Percentiles rank a stretch among this genome's conserved stretches.
Evolutionary conservation across 495 filamentous ascomycete genomes (phyloP).

Genomic region (Tuber brumale): DNA sequence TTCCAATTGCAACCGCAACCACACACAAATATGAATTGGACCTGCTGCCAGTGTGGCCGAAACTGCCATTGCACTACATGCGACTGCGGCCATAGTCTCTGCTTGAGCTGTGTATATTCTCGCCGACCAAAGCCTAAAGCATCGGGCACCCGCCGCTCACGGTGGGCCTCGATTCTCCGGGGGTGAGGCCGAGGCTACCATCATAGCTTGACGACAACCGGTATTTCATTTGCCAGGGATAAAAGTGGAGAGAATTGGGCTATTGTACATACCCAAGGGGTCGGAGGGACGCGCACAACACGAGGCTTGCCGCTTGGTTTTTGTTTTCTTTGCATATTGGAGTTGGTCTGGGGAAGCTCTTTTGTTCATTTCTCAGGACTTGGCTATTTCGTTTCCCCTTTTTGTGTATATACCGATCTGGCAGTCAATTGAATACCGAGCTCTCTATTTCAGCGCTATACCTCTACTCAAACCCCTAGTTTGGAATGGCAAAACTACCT

Average conservation of each 20-base stretch:
- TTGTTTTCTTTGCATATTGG: constrained; percentile 29
- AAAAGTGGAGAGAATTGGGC: not conserved
- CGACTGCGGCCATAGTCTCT: constrained; percentile 37
- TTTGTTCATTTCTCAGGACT: not conserved
- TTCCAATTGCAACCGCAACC: not conserved
- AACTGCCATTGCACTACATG: constrained; percentile 38
- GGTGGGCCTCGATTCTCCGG: not conserved
- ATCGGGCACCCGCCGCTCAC: not conserved
- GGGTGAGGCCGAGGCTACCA: not conserved
- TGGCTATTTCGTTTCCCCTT: not conserved
- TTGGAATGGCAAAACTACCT: not conserved
- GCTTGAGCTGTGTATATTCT: constrained; percentile 39
- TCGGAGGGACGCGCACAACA: constrained; percentile 1
- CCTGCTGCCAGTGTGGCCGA: constrained; percentile 38
- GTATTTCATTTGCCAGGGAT: not conserved
- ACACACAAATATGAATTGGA: constrained; percentile 36
- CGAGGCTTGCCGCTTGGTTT: not conserved
- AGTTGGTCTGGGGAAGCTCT: constrained; percentile 27
- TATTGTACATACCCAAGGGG: not conserved
- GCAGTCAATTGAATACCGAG: not conserved
- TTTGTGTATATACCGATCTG: not conserved
- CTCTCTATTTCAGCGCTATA: not conserved
- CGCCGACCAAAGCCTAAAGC: constrained; percentile 19
- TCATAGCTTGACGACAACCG: not conserved
- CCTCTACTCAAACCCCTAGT: not conserved